Conservation (phyloP, 768 basidiomycete genomes). For the Boletus rufocinnamomeus region DNA sequence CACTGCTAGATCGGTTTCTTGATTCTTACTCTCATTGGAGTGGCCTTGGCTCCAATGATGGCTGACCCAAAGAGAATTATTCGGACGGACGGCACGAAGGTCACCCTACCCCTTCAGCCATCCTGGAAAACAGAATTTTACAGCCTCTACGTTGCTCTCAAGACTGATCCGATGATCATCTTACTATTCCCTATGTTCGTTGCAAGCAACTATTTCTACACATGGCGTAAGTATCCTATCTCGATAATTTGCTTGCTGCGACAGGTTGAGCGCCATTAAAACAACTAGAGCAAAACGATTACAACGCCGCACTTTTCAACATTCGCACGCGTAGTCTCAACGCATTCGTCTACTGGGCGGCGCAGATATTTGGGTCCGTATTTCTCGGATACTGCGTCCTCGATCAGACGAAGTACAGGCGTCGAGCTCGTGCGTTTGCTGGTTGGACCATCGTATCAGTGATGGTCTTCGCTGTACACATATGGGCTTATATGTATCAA, state of each 20-base stretch:
- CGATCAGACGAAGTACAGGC: constrained; percentile 54
- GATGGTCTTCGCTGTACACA: constrained; percentile 69
- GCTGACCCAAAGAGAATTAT: constrained; percentile 71
- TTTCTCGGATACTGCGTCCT: constrained; percentile 64
- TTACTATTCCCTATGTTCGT: constrained; percentile 86
- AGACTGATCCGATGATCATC: constrained; percentile 69
- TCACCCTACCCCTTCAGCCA: constrained; percentile 61
- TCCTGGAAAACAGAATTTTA: constrained; percentile 78
- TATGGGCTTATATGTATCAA: constrained; percentile 79
- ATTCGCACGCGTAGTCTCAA: constrained; percentile 78
- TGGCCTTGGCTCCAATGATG: constrained; percentile 67
- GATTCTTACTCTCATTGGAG: constrained; percentile 68
- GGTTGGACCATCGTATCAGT: constrained; percentile 64
- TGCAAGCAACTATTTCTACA: constrained; percentile 83
- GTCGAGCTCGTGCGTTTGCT: constrained; percentile 69
- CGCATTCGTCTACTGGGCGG: constrained; percentile 76
- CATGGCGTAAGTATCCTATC: constrained; percentile 61
- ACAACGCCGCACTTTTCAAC: constrained; percentile 77
- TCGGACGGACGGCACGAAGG: constrained; percentile 73
- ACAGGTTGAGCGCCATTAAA: constrained; percentile 12
- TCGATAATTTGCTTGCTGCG: neutral
- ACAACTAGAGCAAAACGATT: constrained; percentile 70
- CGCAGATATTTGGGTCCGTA: constrained; percentile 76
- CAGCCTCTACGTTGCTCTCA: constrained; percentile 67
- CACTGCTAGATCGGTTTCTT: constrained; percentile 72